Base-by-base conservation (phyloP, 2,329 filamentous ascomycete species). In the Venturiaceae sp. region DNA sequence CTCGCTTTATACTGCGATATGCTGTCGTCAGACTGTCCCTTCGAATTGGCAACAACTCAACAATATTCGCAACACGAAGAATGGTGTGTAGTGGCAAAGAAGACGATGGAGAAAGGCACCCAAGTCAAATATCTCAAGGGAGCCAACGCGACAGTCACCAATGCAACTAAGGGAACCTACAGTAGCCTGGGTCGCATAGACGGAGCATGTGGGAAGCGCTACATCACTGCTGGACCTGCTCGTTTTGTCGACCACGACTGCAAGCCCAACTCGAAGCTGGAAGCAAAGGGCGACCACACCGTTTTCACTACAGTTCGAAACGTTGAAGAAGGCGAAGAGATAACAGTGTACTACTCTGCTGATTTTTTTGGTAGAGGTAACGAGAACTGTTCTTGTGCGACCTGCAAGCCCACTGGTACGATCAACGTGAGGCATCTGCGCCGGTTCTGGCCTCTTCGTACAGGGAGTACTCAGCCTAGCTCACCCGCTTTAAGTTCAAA, bases 1-100 rank as follows among this genome's bases (percentile, higher is more conserved):
- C 21, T 50, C 44, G 44, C 44, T 13, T 23, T 50, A 50, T 50
- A 50, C 44, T 50, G 21, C 44, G 44, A 50, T 50, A 50, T 50
- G 44, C 44, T 50, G 44, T 50, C 44, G 11, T 50, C 44, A 50
- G 44, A 50, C 21, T 50, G 44, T 50, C 44, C 44, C 44, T 50
- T 50, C 44, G 44, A 50, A 11, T 50, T 50, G 44, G 44, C 44
- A 50, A 50, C 44, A 50, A 50, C 44, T 23, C 11, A 11, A 50
- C 44, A 50, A 23, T 50, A 50, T 23, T 50, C 44, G 21, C 11
- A 50, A 23, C 44, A 50, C 11, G 44, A 50, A 23, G 11, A 50
- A 23, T 50, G 44, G 44, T 50, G 44, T 50, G 44, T 50, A 50
- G 44, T 50, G 44, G 44, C 44, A 50, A 50, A 23, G 21, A 11